phyloP scores from a whole-genome alignment of 1,139 yeast genomes.

The Lodderomyces orthopsilosis region DNA sequence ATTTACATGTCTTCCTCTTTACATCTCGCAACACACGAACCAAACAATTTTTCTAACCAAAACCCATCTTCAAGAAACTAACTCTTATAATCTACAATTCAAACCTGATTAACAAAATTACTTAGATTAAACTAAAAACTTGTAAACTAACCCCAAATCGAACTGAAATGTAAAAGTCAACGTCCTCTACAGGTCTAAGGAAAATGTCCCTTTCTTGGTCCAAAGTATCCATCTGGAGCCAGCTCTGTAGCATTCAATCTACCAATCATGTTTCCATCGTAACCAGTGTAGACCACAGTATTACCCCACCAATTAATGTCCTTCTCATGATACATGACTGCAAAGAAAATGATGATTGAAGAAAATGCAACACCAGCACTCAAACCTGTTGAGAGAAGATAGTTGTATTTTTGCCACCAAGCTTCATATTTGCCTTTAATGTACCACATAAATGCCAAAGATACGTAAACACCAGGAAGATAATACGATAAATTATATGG shows the following conservation, averaged over 20 bases:
- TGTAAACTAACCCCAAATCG: not conserved
- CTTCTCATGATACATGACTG: conserved; percentile 44
- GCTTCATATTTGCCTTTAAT: conserved; percentile 39
- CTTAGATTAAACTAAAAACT: not conserved
- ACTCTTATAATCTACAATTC: no score
- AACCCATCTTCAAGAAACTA: no score
- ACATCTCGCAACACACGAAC: no score
- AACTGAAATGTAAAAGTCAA: not conserved
- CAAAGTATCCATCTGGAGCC: conserved; percentile 46
- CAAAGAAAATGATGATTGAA: conserved; percentile 51
- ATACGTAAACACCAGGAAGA: conserved; percentile 40
- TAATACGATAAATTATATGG: conserved; percentile 51
- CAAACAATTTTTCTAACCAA: no score
- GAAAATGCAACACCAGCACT: conserved; percentile 53
- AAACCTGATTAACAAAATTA: not conserved
- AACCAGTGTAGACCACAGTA: conserved; percentile 37
- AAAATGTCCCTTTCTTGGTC: conserved; percentile 38
- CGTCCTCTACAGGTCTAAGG: conserved; percentile 20
- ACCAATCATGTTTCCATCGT: conserved; percentile 32
- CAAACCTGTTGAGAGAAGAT: conserved; percentile 49
- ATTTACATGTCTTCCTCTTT: no score
- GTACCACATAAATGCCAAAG: conserved; percentile 44
- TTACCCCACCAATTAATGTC: conserved; percentile 59
- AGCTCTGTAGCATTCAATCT: conserved; percentile 19
- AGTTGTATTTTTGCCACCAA: conserved; percentile 61